Conservation (phyloP, 208 protist species). For the Trypanosoma platydactyli region DNA sequence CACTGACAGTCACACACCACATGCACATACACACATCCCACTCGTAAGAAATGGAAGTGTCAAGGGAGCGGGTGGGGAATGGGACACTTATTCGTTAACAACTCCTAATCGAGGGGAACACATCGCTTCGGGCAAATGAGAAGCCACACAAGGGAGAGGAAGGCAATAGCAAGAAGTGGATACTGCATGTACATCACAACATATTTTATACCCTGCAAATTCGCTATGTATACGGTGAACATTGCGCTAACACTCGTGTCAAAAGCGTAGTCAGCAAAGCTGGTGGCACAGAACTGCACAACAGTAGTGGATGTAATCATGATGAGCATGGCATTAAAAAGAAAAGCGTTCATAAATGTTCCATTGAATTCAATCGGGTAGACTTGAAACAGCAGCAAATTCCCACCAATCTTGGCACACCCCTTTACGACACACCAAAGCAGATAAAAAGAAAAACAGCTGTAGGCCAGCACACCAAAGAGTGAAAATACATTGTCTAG, state of each 20-base stretch:
- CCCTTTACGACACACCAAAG: conserved; percentile 87
- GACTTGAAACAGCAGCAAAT: conserved; percentile 63
- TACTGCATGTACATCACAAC: conserved; percentile 59
- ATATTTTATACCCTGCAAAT: conserved; percentile 48
- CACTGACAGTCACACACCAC: too few species aligned
- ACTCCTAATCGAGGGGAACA: too few species aligned
- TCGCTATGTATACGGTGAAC: conserved; percentile 50
- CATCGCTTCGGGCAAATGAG: conserved; percentile 35
- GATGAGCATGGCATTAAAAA: conserved; percentile 93
- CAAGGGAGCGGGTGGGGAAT: too few species aligned
- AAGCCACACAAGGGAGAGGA: conserved; percentile 58
- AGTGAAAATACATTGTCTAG: conserved; percentile 79
- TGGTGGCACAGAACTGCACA: conserved; percentile 86
- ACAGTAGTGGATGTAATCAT: conserved; percentile 87
- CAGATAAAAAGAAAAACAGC: conserved; percentile 87
- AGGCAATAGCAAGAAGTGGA: conserved; percentile 45
- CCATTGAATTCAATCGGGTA: conserved; percentile 75
- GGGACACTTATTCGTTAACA: too few species aligned
- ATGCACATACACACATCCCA: too few species aligned
- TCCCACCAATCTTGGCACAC: conserved; percentile 80
- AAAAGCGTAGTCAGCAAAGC: conserved; percentile 77
- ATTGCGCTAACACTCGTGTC: conserved; percentile 50
- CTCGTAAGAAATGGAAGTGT: too few species aligned
- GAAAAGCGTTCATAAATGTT: conserved; percentile 94
- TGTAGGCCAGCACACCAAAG: conserved; percentile 86